These are phyloP conservation scores for Bryopsis sp. DNA, from an alignment of 139 green algal species.

Conservation along the genomic window DNA sequence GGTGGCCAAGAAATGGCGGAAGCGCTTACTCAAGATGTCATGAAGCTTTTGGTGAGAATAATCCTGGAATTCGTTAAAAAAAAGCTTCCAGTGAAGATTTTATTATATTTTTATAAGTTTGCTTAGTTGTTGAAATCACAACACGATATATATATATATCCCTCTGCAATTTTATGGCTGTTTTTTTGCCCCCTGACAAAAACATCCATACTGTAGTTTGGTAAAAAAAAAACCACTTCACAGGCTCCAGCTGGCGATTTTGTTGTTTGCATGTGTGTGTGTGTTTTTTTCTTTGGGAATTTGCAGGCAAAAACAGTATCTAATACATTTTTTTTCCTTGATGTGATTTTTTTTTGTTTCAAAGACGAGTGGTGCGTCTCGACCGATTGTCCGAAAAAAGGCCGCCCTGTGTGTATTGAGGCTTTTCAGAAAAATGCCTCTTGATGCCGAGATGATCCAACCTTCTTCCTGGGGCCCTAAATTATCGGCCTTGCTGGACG, in stretches of 20 bases:
- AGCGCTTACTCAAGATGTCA: conserved; percentile 81
- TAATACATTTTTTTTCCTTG: too few species aligned
- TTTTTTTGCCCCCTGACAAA: neutral
- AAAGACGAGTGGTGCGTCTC: conserved; percentile 58
- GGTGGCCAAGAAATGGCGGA: conserved; percentile 93
- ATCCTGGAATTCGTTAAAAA: too few species aligned
- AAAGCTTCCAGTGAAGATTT: too few species aligned
- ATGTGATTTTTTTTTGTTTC: neutral
- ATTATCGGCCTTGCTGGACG: conserved; percentile 74
- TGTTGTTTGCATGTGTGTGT: too few species aligned
- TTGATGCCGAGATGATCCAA: conserved; percentile 38
- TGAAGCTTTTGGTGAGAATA: conserved; percentile 69
- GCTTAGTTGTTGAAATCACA: too few species aligned
- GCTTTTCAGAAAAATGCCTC: conserved; percentile 79
- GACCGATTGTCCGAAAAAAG: conserved; percentile 92
- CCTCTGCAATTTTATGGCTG: too few species aligned
- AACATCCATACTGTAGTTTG: neutral
- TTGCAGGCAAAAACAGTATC: too few species aligned
- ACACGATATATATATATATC: too few species aligned
- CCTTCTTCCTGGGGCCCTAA: conserved; percentile 29
- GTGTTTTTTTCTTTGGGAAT: too few species aligned
- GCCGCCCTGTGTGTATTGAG: conserved; percentile 89
- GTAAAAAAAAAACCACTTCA: too few species aligned
- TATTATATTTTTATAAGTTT: too few species aligned
- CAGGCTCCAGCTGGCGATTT: too few species aligned